These are phyloP conservation scores for Juncus effusus DNA, from an alignment of 176 grass and related monocot species.

Conservation along the genomic window DNA sequence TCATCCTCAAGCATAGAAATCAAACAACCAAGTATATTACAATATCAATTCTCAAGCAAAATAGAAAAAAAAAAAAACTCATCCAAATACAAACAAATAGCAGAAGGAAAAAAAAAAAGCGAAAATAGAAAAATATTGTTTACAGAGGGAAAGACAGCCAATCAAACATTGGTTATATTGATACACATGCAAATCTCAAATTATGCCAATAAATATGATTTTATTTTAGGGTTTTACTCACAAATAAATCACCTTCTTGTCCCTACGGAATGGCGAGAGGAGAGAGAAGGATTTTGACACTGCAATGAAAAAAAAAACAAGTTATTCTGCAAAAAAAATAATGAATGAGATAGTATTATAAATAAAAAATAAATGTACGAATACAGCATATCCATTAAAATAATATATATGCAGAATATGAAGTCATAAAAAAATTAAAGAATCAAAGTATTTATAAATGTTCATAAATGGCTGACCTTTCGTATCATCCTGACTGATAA, in stretches of 20 bases:
- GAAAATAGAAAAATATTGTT: constrained; percentile 20
- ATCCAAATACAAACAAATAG: constrained; percentile 12
- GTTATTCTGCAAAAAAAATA: neutral
- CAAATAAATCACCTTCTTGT: constrained; percentile 26
- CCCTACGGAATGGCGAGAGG: constrained; percentile 22
- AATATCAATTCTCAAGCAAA: constrained; percentile 28
- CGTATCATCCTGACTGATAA: constrained; percentile 25
- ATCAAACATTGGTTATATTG: constrained; percentile 6
- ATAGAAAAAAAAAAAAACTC: neutral
- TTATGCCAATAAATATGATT: neutral
- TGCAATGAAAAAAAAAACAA: constrained; percentile 8
- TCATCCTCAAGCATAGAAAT: neutral
- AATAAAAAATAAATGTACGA: no score
- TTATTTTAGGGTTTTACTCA: neutral
- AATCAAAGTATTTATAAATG: neutral
- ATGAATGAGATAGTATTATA: neutral
- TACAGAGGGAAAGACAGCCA: constrained; percentile 20
- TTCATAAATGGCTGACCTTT: constrained; percentile 22
- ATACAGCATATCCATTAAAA: no score
- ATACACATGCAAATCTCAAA: constrained; percentile 13
- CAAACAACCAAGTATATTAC: constrained; percentile 23
- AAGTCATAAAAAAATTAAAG: no score
- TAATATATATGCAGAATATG: no score
- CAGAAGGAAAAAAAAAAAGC: neutral
- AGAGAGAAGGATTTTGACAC: constrained; percentile 28